Percentiles rank a stretch among this genome's conserved stretches.
These are phyloP conservation scores for Plectosphaerella cucumerina DNA, from an alignment of 2,329 filamentous ascomycete genomes.

Conservation along the genomic window DNA sequence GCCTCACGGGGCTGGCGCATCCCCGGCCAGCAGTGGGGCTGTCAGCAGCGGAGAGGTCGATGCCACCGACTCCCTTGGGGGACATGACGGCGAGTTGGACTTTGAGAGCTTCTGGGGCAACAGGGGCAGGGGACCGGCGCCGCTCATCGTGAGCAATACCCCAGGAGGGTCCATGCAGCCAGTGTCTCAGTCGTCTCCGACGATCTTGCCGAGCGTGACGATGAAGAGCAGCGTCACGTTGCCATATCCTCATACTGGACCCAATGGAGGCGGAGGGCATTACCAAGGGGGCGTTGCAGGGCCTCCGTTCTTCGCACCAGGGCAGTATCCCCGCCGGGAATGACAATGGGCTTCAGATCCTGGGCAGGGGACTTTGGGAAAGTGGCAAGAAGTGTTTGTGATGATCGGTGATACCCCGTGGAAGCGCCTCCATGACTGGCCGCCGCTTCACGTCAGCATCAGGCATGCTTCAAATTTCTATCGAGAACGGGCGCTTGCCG, in stretches of 20 bases:
- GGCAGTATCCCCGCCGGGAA: background rate
- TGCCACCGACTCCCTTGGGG: constrained; percentile 13
- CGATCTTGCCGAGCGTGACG: no score
- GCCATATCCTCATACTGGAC: background rate
- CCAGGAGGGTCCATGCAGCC: no score
- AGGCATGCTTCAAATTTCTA: no score
- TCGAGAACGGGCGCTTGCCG: no score
- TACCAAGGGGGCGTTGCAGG: background rate
- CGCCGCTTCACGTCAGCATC: no score
- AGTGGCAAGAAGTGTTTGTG: background rate
- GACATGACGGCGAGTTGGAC: constrained; percentile 27
- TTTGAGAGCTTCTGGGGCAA: constrained; percentile 30
- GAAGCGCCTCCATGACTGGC: no score
- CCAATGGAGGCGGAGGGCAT: background rate
- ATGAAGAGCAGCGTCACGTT: background rate
- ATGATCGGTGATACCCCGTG: no score
- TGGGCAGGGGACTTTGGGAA: background rate
- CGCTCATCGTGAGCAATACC: background rate
- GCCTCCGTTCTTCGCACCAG: background rate
- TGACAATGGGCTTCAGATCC: background rate
- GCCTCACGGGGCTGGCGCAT: constrained; percentile 6
- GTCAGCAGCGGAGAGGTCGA: constrained; percentile 9
- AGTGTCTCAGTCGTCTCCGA: no score
- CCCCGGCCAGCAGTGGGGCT: constrained; percentile 10
- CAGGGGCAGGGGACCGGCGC: background rate